phyloP scores from a whole-genome alignment of 768 basidiomycete species.

The Sporobolomyces phaffii region DNA sequence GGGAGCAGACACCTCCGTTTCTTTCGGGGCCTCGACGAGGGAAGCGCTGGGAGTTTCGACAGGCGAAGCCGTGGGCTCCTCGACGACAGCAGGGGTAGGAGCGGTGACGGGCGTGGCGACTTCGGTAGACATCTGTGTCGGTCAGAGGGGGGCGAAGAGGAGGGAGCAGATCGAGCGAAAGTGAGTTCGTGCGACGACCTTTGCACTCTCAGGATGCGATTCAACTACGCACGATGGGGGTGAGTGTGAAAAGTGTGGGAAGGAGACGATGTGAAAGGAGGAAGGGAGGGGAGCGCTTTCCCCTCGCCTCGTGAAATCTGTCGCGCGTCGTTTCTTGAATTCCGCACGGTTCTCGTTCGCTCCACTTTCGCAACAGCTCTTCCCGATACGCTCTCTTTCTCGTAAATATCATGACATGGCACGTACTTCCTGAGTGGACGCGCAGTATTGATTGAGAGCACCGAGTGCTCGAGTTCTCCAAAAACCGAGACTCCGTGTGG shows the following conservation, averaged over 20 bases:
- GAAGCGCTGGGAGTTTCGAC: background rate
- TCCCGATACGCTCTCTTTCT: no score
- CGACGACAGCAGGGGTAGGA: background rate
- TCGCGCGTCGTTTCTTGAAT: background rate
- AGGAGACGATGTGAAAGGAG: background rate
- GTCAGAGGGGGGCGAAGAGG: background rate
- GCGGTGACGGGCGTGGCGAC: background rate
- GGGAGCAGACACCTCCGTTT: background rate
- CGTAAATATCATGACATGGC: no score
- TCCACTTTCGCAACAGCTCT: background rate
- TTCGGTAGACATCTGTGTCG: conserved; percentile 15
- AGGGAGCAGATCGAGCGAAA: background rate
- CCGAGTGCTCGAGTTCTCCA: background rate
- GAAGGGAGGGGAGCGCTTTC: background rate
- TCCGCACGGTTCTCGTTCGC: background rate
- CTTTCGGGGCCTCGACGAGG: no score
- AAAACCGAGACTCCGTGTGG: background rate
- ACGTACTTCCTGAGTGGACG: no score
- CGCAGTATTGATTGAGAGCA: no score
- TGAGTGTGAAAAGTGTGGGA: background rate
- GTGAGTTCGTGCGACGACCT: background rate
- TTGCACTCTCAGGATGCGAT: no score
- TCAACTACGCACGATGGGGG: conserved; percentile 1
- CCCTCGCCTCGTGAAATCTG: background rate
- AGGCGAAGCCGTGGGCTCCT: background rate